These are phyloP conservation scores for Lactarius sanguifluus DNA, from an alignment of 768 basidiomycete species.

Conservation along the genomic window DNA sequence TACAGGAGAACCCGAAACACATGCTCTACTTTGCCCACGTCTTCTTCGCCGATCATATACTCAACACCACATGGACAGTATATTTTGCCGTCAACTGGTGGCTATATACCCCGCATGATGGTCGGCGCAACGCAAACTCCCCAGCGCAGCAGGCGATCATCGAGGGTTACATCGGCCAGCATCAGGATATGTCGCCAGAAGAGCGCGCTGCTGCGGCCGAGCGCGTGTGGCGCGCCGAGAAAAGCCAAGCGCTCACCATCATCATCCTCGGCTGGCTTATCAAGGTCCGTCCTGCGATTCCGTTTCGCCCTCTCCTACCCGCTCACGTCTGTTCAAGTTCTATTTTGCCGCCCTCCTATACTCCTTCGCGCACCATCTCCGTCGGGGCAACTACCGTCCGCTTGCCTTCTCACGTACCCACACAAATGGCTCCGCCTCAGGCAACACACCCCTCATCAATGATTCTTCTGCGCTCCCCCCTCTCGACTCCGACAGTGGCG, in stretches of 20 bases:
- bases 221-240: conserved; percentile 88
- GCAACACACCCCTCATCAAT: conserved; percentile 19
- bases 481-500: conserved; percentile 8
- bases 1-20: conserved; percentile 83
- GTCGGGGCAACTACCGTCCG: conserved; percentile 84
- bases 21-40: conserved; percentile 88
- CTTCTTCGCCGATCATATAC: conserved; percentile 87
- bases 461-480: conserved; percentile 42
- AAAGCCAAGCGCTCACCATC: conserved; percentile 72
- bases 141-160: conserved; percentile 87
- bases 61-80: conserved; percentile 89
- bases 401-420: conserved; percentile 51
- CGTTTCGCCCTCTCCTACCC: not conserved
- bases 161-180: conserved; percentile 42
- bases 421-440: not conserved
- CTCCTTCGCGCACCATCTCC: conserved; percentile 90
- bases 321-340: conserved; percentile 48
- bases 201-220: conserved; percentile 73
- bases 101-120: conserved; percentile 89
- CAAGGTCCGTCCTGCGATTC: conserved; percentile 59
- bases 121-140: conserved; percentile 75
- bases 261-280: conserved; percentile 82
- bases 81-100: conserved; percentile 93
- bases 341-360: conserved; percentile 91
- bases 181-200: conserved; percentile 56